phyloP scores from a whole-genome alignment of 768 basidiomycete species.

The Austroboletus festivus region DNA sequence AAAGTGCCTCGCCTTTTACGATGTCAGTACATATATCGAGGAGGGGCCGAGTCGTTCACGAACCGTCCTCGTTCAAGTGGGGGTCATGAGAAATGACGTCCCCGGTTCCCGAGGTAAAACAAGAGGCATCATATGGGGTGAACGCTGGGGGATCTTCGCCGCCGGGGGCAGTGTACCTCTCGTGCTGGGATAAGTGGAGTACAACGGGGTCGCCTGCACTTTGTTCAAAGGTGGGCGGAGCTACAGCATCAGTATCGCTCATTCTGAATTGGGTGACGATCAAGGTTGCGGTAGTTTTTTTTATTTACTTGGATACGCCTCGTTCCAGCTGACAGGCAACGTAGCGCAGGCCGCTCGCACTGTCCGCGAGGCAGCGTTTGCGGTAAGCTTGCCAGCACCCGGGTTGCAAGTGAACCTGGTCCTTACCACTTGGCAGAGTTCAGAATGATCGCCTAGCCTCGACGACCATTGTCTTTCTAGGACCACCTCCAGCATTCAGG shows the following conservation, averaged over 20 bases:
- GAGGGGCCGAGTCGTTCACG: constrained; percentile 7
- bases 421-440: constrained; percentile 14
- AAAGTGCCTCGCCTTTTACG: constrained; percentile 60
- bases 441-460: constrained; percentile 23
- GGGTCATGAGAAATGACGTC: constrained; percentile 67
- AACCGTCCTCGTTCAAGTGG: constrained; percentile 65
- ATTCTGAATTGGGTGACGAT: no score
- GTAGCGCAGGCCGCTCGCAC: constrained; percentile 7
- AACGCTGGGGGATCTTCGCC: constrained; percentile 61
- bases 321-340: constrained; percentile 10
- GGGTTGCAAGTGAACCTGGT: constrained; percentile 14
- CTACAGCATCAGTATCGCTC: background rate
- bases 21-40: constrained; percentile 2
- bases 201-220: constrained; percentile 22
- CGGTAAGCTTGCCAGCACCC: constrained; percentile 16
- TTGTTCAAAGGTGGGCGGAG: constrained; percentile 30
- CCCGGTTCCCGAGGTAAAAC: constrained; percentile 44
- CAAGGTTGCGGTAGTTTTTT: no score
- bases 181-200: constrained; percentile 22
- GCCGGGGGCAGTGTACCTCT: constrained; percentile 23
- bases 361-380: constrained; percentile 2
- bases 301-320: no score
- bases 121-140: constrained; percentile 60
- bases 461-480: no score
- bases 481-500: background rate